Conservation (phyloP, 2,329 filamentous ascomycete genomes). For the Fusarium newnesense region DNA sequence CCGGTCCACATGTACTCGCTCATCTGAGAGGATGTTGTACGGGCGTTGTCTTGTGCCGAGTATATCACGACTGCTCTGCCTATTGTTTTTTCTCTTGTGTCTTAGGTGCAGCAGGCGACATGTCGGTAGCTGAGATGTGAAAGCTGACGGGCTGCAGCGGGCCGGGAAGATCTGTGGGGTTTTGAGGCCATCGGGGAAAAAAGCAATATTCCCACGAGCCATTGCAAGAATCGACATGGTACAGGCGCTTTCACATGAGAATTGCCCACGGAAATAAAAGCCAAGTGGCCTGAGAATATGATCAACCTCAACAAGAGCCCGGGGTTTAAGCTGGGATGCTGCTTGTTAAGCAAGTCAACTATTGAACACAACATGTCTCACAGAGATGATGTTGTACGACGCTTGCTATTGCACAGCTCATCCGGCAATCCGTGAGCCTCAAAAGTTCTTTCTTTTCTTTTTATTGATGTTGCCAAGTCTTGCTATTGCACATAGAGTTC, state of each 20-base stretch:
- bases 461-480: background rate
- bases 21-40: constrained; percentile 9
- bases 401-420: constrained; percentile 5
- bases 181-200: constrained; percentile 26
- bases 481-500: background rate
- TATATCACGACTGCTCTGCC: background rate
- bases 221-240: background rate
- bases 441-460: constrained; percentile 1
- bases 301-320: background rate
- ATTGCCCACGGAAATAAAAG: background rate
- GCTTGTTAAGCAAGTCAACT: constrained; percentile 17
- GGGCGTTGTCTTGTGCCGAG: background rate
- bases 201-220: constrained; percentile 13
- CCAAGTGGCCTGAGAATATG: background rate
- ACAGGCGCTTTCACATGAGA: background rate
- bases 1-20: constrained; percentile 14
- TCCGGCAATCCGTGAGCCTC: constrained; percentile 11
- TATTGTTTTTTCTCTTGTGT: background rate
- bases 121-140: constrained; percentile 35
- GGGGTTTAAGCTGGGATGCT: constrained; percentile 8
- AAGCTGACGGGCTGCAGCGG: constrained; percentile 32
- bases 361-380: constrained; percentile 32
- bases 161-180: constrained; percentile 32
- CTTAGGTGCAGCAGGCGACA: constrained; percentile 21
- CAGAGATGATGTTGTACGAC: constrained; percentile 21